Base-by-base conservation (phyloP, 371 early-diverging fungal genomes). In the Funneliformis caledonium region DNA sequence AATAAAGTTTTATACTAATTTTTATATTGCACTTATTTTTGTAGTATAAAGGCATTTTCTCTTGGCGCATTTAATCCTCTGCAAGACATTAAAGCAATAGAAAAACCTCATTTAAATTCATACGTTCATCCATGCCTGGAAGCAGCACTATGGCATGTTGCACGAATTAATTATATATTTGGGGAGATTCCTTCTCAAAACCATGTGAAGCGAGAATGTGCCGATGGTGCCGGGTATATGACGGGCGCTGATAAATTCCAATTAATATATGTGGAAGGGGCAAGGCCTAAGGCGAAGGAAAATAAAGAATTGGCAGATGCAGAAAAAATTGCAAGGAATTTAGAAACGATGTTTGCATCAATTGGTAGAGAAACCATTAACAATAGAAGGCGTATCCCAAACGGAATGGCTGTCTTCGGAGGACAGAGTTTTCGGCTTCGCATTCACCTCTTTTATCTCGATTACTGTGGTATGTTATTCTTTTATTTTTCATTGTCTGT, bases 391-490 rank as follows among this genome's bases (percentile, higher is more conserved):
- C 16, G 76, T 43, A 10, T 75, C 33, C 59, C 76, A 12, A 75
- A 75, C 56, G 26, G 37, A 19, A 37, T 75, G 33, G 60, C 76
- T n/a, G 76, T 26, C 26, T 75, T 75, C 26, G 60, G 61, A 31
- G 61, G 76, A 9, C 76, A 75, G 59, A 75, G 76, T 75, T 75
- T 75, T 33, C 31, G 60, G 3, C 76, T 75, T 59, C 31, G 37
- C 56, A 75, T 75, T 59, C 42, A 75, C 16, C 61, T 75, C 19
- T 37, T 59, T 33, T 75, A 59, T 59, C 26, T 75, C 19, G 43
- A 75, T 11, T 75, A 75, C 60, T 75, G 76, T 75, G 76, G 61
- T 75, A 75, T 19, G 76, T 75, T 59, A 60, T 75, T 45, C 45
- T 45, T 45, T 45, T 45, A 6, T 26, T 45, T 45, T 8, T 6